Evolutionary conservation across 2,329 filamentous ascomycete species (phyloP).

Genomic region (Exophiala sp.): DNA sequence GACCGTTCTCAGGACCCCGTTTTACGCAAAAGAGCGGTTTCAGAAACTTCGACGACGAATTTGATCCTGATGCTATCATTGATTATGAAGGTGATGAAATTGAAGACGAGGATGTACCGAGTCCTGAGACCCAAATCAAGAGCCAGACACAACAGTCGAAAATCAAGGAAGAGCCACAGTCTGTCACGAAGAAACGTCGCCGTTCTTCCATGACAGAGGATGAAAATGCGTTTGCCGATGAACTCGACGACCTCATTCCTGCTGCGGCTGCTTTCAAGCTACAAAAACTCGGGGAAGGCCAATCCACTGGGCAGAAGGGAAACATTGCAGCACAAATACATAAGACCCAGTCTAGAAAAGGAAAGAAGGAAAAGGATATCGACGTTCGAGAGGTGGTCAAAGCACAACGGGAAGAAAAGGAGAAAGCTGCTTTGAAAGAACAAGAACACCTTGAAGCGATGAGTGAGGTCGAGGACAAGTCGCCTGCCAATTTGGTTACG

Average conservation of each 20-base stretch:
- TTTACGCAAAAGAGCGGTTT: constrained; percentile 51
- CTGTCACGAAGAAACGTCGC: constrained; percentile 28
- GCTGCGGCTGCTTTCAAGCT: constrained; percentile 75
- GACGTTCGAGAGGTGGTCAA: constrained; percentile 66
- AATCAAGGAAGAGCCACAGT: constrained; percentile 27
- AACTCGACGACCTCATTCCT: constrained; percentile 71
- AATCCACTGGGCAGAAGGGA: constrained; percentile 38
- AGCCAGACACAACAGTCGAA: constrained; percentile 5
- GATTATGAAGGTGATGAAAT: constrained; percentile 24
- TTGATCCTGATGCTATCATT: constrained; percentile 37
- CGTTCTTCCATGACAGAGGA: constrained; percentile 31
- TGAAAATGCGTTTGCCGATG: constrained; percentile 41
- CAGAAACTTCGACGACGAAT: constrained; percentile 67
- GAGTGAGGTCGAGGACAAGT: constrained; percentile 67
- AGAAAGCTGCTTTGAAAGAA: constrained; percentile 57
- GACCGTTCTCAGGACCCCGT: constrained; percentile 32
- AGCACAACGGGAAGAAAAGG: constrained; percentile 52
- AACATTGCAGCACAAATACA: constrained; percentile 18
- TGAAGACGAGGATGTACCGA: constrained; percentile 6
- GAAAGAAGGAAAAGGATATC: constrained; percentile 49
- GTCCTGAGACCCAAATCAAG: constrained; percentile 3
- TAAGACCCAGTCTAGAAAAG: constrained; percentile 44
- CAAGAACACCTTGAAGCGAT: constrained; percentile 58
- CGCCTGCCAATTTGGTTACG: constrained; percentile 59
- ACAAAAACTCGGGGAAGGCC: constrained; percentile 59